Evolutionary conservation across 306 rosid species (phyloP).

Genomic region (Fragaria vesca): DNA sequence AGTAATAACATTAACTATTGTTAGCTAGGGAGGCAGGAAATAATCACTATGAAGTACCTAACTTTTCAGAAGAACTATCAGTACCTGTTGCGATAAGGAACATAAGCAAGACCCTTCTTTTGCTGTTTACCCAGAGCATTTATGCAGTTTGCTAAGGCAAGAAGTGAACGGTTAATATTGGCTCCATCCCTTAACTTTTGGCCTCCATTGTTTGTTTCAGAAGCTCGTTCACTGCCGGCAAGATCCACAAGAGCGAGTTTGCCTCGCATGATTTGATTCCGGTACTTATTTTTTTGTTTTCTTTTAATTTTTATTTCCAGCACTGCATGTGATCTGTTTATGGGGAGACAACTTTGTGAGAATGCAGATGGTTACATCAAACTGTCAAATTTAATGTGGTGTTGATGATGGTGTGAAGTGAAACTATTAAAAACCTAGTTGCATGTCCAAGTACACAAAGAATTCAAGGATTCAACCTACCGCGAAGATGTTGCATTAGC

Average conservation of each 20-base stretch:
- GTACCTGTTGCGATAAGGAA: conserved; percentile 65
- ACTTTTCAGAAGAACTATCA: not conserved
- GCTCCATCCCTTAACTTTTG: conserved; percentile 68
- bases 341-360: not conserved
- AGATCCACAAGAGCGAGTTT: conserved; percentile 72
- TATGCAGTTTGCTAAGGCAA: conserved; percentile 66
- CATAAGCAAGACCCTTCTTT: conserved; percentile 68
- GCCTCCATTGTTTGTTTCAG: conserved; percentile 56
- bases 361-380: not conserved
- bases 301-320: conserved; percentile 58
- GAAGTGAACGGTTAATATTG: conserved; percentile 68
- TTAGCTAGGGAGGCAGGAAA: conserved; percentile 4
- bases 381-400: not conserved
- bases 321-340: conserved; percentile 62
- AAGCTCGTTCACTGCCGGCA: conserved; percentile 64
- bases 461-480: conserved; percentile 24
- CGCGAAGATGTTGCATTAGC: conserved; percentile 65
- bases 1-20: conserved; percentile 25
- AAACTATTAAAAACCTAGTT: not conserved
- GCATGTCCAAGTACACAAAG: conserved; percentile 7
- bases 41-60: conserved; percentile 38
- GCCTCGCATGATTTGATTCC: conserved; percentile 57
- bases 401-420: not conserved
- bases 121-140: conserved; percentile 65
- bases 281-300: conserved; percentile 52